Evolutionary conservation across 2,329 filamentous ascomycete genomes (phyloP).

Genomic region (Paecilomyces variotii): DNA sequence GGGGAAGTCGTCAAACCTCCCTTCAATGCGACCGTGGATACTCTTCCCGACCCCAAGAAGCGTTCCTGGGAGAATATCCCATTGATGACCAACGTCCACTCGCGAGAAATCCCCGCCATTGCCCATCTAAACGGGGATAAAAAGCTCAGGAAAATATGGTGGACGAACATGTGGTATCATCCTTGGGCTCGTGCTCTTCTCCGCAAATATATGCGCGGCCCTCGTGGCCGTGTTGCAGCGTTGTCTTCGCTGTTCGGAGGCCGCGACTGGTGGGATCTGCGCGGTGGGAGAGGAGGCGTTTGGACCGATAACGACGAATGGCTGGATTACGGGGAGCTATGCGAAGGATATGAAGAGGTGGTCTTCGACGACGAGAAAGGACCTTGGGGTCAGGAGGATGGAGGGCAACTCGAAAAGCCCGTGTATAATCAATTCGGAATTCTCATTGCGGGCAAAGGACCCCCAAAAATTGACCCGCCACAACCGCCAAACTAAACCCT

Average conservation of each 20-base stretch:
- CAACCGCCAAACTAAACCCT: not conserved
- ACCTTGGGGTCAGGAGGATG: slow-evolving; percentile 29
- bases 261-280: slow-evolving; percentile 41
- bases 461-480: not conserved
- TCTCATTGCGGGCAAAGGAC: slow-evolving; percentile 25
- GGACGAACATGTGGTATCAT: slow-evolving; percentile 44
- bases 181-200: slow-evolving; percentile 42
- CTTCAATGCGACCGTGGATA: slow-evolving; percentile 34
- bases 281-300: slow-evolving; percentile 46
- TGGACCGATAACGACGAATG: slow-evolving; percentile 46
- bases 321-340: slow-evolving; percentile 43
- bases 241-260: slow-evolving; percentile 39
- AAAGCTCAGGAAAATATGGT: slow-evolving; percentile 26
- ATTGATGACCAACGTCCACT: slow-evolving; percentile 42
- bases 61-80: slow-evolving; percentile 36
- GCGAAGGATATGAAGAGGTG: slow-evolving; percentile 34
- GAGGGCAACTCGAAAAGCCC: slow-evolving; percentile 19
- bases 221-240: slow-evolving; percentile 35
- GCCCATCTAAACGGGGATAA: slow-evolving; percentile 34
- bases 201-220: slow-evolving; percentile 40
- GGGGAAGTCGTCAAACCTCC: slow-evolving; percentile 21
- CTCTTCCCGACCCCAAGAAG: slow-evolving; percentile 31
- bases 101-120: slow-evolving; percentile 39
- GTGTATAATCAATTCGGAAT: slow-evolving; percentile 33
- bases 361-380: slow-evolving; percentile 44